Base-by-base conservation (phyloP, 2,329 filamentous ascomycete species). In the Fusarium temperatum region DNA sequence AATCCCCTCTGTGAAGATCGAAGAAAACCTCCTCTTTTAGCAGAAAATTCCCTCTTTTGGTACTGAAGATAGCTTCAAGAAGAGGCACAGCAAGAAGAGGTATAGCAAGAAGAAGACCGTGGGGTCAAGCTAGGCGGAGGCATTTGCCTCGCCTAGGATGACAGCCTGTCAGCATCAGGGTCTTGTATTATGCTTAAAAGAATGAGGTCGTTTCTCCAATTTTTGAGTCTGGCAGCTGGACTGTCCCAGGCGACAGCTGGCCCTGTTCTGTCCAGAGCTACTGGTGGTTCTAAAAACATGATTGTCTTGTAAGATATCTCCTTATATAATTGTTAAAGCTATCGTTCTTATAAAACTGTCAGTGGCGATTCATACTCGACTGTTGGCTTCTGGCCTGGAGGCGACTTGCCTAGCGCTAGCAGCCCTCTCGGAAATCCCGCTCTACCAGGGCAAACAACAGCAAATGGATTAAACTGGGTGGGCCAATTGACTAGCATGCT, bases 341-440 rank as follows among this genome's bases (percentile, higher is more conserved):
- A 17, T 30, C 4, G 5, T 38, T 14, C 39, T 66, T 14, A 66
- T 8, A 14, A 1, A 14, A 1, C 4, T 24, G 3, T 0, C 1
- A 69, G 66, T 44, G 72, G 70, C 20, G 72, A 75, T 28, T 73
- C 67, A 6, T 75, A 73, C 42, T 75, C 70, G 9, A 71, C 72
- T 9, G 68, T 70, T 26, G 68, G 68, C 38, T 73, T 71, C 36
- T 73, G 68, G 68, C 68, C 68, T 3, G 61, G 67, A 8, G 68
- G 60, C 10, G 56, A 60, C 6, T 59, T 71, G 13, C 54, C 68
- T 2, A 36, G 42, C 8, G 30, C 58, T 20, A 26, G 39, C 20
- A 66, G 20, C 17, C 70, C 70, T 2, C 50, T 73, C 12, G 72
- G 70, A 24, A 73, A 75, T 41, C 70, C 63, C 12, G 28, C 32